Base-by-base conservation (phyloP, 1,284 basidiomycete species). In the Kwoniella shivajii region DNA sequence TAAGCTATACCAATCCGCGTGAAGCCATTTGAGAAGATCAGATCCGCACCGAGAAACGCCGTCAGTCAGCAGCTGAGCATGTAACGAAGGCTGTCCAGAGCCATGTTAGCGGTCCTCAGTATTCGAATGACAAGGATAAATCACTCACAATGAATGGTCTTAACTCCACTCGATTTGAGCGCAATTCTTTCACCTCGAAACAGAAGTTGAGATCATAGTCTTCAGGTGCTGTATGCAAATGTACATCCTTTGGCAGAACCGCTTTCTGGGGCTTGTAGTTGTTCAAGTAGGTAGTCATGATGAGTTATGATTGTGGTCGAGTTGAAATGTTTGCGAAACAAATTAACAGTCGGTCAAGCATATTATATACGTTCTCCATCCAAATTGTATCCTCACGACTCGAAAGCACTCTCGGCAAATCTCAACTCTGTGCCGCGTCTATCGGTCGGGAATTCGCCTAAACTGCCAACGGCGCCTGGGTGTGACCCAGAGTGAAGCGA, bases 131-230 rank as follows among this genome's bases (percentile, higher is more conserved):
- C 11, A 39, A 39, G 38, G 38, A 39, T 33, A 10, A 46, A 10
- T 5, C 11, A 56, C 66, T 54, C 49, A 60, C 51, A 38, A 61
- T 13, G 49, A 60, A 56, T 52, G 63, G 63, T 29, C 63, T 37
- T 6, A 65, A 50, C 26, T 65, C 47, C 7, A 61, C 43, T 30
- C 68, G 50, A 48, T 71, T 64, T 14, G 65, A 66, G 22, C 33
- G 29, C 6, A 71, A 49, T 7, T 52, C 31, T 52, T 64, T 68
- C 50, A 64, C 62, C 6, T 61, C 58, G 43, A 65, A 64, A 22
- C 59, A 60, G 44, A 59, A 74, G 65, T 74, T 74, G 59, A 64
- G 60, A 57, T 74, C 72, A 49, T 74, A 74, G 11, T 65, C 59
- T 43, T 69, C 67, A 4, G 64, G 61, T 33, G 59, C 56, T 2